Base-by-base conservation (phyloP, 148 eudicot genomes). In the Salicornia ramosissima region DNA sequence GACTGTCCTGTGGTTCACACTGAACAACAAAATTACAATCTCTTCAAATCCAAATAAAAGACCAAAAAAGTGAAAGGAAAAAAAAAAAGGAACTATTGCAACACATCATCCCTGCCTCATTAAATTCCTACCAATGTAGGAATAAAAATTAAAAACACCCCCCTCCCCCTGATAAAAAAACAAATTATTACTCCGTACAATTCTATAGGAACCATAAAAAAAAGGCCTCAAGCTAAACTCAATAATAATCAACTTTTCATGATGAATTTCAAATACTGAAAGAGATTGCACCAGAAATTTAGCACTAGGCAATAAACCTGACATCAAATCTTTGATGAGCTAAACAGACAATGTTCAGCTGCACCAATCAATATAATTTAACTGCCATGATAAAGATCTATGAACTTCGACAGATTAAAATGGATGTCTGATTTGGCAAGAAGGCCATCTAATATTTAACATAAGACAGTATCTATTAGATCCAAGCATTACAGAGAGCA, bases 1-100 rank as follows among this genome's bases (percentile, higher is more conserved):
- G 63, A 45, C n/a, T 33, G 28, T 68, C 59, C 80, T 53, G 80
- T 12, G 64, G 68, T 52, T 50, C 25, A 63, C 42, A 63, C 42
- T 31, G 34, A 55, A 46, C 52, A 68, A 31, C 46, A 72, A 61
- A 52, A 54, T 19, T 0, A 62, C 14, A 42, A 3, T 15, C 22
- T 51, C 26, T 29, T 16, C 51, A 39, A 60, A 11, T 40, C 64
- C n/a, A 18, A 40, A 43, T 21, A 34, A 46, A 22, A 36, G 7
- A 34, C 19, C n/a, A n/a, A 14, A 18, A 1, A 68, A 60, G 30
- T 22, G 33, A 59, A 26, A 25, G 10, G 24, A 30, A 59, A 40
- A 19, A 16, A 31, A 19, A 47, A 40, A 3, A 3, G n/a, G 55
- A 4, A 33, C 67, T 26, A 22, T 10, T 57, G 11, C 47, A 65